Evolutionary conservation across 202 grass and related monocot genomes (phyloP).

Genomic region (Schoenoplectus triqueter): DNA sequence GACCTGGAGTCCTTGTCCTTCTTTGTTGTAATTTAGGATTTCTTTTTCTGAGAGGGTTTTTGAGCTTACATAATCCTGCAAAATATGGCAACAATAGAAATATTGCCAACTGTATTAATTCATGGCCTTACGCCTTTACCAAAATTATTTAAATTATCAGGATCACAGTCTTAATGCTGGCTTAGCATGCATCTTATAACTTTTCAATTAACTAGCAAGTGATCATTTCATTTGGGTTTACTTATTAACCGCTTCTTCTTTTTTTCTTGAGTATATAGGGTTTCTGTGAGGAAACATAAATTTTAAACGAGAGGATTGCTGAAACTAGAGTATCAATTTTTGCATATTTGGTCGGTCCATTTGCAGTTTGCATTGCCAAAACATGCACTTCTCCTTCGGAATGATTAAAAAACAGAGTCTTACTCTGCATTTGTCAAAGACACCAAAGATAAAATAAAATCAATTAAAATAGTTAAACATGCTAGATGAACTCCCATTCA

Average conservation of each 20-base stretch:
- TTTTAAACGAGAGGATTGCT: background rate
- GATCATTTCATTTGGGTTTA: background rate
- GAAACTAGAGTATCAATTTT: background rate
- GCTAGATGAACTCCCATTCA: background rate
- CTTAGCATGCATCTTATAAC: background rate
- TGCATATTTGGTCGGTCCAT: background rate
- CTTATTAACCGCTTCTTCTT: background rate
- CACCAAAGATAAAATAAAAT: background rate
- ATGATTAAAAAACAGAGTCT: background rate
- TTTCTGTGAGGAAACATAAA: background rate
- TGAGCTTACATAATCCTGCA: constrained; percentile 30
- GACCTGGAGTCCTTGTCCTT: constrained; percentile 48
- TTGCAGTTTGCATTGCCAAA: background rate
- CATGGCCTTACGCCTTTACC: background rate
- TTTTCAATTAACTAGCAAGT: background rate
- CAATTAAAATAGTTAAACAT: background rate
- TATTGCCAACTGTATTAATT: background rate
- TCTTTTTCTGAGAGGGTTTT: constrained; percentile 56
- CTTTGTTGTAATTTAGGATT: constrained; percentile 52
- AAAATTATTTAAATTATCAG: background rate
- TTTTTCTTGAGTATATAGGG: background rate
- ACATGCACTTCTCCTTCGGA: background rate
- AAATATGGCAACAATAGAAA: background rate
- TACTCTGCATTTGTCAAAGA: background rate
- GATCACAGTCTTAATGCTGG: background rate